Percentiles rank a stretch among this genome's conserved stretches.
Conservation (phyloP, 2,329 filamentous ascomycete species). For the Uncinocarpus reesii region DNA sequence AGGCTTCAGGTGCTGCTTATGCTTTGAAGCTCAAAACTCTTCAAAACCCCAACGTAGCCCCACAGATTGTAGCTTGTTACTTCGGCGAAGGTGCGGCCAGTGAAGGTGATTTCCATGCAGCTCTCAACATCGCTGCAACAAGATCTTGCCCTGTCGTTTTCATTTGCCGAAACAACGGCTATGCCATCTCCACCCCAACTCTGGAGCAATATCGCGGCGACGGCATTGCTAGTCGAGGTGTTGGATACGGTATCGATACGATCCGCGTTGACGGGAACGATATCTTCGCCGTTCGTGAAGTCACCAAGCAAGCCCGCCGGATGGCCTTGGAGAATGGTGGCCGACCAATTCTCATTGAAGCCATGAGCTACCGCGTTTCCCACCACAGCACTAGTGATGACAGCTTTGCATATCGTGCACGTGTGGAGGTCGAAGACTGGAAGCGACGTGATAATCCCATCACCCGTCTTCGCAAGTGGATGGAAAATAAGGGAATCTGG, state of each 20-base stretch:
- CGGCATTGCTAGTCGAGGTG: conserved; percentile 74
- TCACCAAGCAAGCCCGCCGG: conserved; percentile 62
- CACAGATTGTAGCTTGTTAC: conserved; percentile 67
- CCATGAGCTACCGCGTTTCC: conserved; percentile 95
- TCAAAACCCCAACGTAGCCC: conserved; percentile 57
- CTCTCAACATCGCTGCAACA: conserved; percentile 82
- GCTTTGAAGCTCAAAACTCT: conserved; percentile 71
- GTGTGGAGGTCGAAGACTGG: conserved; percentile 91
- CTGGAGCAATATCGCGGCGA: conserved; percentile 86
- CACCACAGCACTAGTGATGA: conserved; percentile 97
- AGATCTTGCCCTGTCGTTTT: conserved; percentile 79
- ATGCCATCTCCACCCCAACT: conserved; percentile 80
- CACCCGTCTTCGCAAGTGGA: conserved; percentile 75
- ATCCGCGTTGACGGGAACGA: conserved; percentile 92
- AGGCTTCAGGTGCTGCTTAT: conserved; percentile 78
- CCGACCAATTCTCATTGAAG: conserved; percentile 76
- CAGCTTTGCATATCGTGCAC: conserved; percentile 87
- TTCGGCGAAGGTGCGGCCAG: conserved; percentile 86
- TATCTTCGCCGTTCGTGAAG: conserved; percentile 77
- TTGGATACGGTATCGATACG: conserved; percentile 90
- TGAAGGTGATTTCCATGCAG: conserved; percentile 86
- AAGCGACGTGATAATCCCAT: conserved; percentile 83
- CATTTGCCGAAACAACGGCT: conserved; percentile 87
- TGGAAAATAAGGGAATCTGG: conserved; percentile 76
- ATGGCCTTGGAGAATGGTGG: conserved; percentile 74